Evolutionary conservation across 1,284 basidiomycete genomes (phyloP), one percentile per base, ranked within the genome.

Genomic region (Ceratobasidium papillatum): DNA sequence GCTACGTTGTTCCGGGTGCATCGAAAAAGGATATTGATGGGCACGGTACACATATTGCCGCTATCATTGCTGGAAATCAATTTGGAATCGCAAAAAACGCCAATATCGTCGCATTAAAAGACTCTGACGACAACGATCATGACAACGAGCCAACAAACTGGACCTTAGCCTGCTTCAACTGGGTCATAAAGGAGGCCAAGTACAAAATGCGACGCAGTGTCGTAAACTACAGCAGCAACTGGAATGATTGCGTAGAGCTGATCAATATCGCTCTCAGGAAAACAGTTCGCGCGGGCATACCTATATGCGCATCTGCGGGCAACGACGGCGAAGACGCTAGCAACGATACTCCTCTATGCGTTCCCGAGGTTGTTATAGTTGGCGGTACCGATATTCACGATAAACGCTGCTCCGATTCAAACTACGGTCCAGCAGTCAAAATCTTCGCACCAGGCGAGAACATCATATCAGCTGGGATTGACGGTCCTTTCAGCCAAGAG

Each of bases 401-500:
- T 71, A 77, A 80, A 71, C 32, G 38, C 14, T 49, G 52, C 19
- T 22, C 14, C 19, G 96, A 96, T 86, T 92, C 56, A 27, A 45
- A 74, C 32, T 59, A 78, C 75, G 81, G 82, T 75, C 77, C 78
- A 59, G 80, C 79, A 66, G 81, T 83, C 75, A 81, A 82, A 77
- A 78, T 82, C 59, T 82, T 81, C 76, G 82, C 80, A 3, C 82
- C 82, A 14, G 82, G 82, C 58, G 79, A 82, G 61, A 79, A 81
- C 75, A 80, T 83, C 25, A 65, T 69, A n/a, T 77, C 76, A 43
- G 64, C 68, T 73, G 72, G 74, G 51, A 76, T 77, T 71, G 9
- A 43, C 3, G 61, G 47, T 4, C 51, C 65, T 65, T 62, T 47
- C 22, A 68, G 43, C 41, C 61, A 56, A 36, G 54, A 43, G 11